Percentiles rank a stretch among this genome's conserved stretches.
These are phyloP conservation scores for Panicum virgatum DNA, from an alignment of 202 grass and related monocot species.

Conservation along the genomic window DNA sequence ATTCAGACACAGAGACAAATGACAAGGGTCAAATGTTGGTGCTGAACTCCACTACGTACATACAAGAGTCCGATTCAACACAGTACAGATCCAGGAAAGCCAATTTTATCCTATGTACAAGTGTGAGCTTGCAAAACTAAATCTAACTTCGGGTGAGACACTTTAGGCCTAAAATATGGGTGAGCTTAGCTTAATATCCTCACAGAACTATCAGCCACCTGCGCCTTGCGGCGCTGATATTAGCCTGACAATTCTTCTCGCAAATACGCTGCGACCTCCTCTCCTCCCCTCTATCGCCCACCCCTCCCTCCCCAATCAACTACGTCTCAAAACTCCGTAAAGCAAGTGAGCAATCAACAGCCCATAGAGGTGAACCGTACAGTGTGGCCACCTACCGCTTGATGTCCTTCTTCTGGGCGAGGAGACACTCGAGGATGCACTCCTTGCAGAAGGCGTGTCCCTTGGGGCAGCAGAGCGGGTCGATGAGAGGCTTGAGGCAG, in stretches of 20 bases:
- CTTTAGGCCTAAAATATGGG: background rate
- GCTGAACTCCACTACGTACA: background rate
- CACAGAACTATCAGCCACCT: background rate
- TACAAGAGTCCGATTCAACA: background rate
- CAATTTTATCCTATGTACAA: background rate
- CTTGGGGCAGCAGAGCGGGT: conserved; percentile 89
- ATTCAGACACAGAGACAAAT: conserved; percentile 13
- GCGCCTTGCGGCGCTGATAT: no score
- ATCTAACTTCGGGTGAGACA: background rate
- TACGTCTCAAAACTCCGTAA: background rate
- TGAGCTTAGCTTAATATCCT: background rate
- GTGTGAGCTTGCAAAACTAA: background rate
- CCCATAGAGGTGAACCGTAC: background rate
- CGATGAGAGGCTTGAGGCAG: conserved; percentile 89
- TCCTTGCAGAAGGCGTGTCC: conserved; percentile 98
- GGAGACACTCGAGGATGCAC: conserved; percentile 97
- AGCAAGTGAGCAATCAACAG: background rate
- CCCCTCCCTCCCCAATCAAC: no score
- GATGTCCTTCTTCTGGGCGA: conserved; percentile 97
- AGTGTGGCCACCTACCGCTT: conserved; percentile 55
- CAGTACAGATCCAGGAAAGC: background rate
- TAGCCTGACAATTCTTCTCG: background rate
- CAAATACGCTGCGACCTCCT: background rate
- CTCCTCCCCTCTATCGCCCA: no score
- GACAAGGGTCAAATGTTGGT: background rate